phyloP scores from a whole-genome alignment of 208 protist species.

The Leptomonas pyrrhocoris region DNA sequence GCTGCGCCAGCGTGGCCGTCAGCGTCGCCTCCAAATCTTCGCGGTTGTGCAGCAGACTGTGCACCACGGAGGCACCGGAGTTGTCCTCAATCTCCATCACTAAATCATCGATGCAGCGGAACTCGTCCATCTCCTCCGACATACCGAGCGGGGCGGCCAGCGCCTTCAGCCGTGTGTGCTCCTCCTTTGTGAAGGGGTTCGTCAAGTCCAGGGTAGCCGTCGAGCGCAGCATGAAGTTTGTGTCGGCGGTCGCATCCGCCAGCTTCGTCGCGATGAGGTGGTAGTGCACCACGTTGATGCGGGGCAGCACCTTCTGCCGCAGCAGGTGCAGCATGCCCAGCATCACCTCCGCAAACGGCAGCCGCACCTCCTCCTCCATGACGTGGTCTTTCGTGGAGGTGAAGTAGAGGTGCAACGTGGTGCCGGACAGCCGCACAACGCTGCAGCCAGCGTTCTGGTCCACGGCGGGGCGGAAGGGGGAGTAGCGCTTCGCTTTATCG shows the following conservation, averaged over 20 bases:
- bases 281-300: conserved; percentile 81
- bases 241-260: conserved; percentile 28
- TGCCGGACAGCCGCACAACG: conserved; percentile 70
- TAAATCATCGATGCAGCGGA: conserved; percentile 69
- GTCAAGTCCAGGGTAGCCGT: conserved; percentile 71
- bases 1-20: conserved; percentile 82
- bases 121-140: conserved; percentile 57
- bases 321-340: conserved; percentile 75
- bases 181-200: conserved; percentile 61
- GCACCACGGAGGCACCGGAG: conserved; percentile 61
- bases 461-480: conserved; percentile 67
- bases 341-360: conserved; percentile 81
- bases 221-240: conserved; percentile 34
- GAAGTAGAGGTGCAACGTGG: conserved; percentile 83
- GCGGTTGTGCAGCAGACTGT: conserved; percentile 76
- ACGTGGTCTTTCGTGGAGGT: conserved; percentile 75
- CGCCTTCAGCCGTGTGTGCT: conserved; percentile 54
- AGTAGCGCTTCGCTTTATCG: conserved; percentile 45
- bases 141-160: conserved; percentile 75
- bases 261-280: conserved; percentile 79
- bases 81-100: conserved; percentile 65
- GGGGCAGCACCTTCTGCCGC: conserved; percentile 56
- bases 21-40: conserved; percentile 83
- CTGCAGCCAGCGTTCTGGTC: conserved; percentile 75
- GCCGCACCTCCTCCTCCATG: conserved; percentile 76